These are phyloP conservation scores for Aspergillus cavernicola DNA, from an alignment of 495 filamentous ascomycete genomes.

Conservation along the genomic window DNA sequence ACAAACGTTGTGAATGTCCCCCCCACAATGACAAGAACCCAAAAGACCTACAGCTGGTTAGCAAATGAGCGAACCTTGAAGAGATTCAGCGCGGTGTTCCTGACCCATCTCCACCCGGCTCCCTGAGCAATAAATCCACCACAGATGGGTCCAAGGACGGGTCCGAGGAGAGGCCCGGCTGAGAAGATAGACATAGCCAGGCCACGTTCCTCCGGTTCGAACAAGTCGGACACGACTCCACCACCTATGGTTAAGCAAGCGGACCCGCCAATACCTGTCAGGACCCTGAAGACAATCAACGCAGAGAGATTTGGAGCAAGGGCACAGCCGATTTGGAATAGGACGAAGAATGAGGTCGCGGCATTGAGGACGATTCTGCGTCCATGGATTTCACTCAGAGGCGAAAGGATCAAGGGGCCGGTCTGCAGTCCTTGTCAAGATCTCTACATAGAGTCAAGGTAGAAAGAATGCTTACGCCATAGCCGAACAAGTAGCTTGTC, in stretches of 20 bases:
- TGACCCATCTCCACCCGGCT: slow-evolving; percentile 54
- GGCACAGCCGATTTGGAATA: slow-evolving; percentile 50
- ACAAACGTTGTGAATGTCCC: slow-evolving; percentile 36
- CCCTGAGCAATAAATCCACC: slow-evolving; percentile 48
- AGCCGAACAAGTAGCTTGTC: slow-evolving; percentile 12
- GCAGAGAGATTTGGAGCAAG: slow-evolving; percentile 41
- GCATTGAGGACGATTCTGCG: slow-evolving; percentile 46
- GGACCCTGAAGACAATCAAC: slow-evolving; percentile 50
- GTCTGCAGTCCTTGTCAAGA: not conserved
- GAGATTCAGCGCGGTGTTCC: not conserved
- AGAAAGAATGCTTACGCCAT: not conserved
- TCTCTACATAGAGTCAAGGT: not conserved
- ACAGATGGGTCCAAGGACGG: slow-evolving; percentile 46
- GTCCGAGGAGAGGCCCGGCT: slow-evolving; percentile 40
- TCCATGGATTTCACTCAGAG: slow-evolving; percentile 53
- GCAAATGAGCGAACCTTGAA: not conserved
- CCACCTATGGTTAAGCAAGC: slow-evolving; percentile 50
- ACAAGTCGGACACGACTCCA: slow-evolving; percentile 53
- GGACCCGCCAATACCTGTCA: slow-evolving; percentile 48
- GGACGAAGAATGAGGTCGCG: slow-evolving; percentile 49
- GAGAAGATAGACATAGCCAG: slow-evolving; percentile 29
- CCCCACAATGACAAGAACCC: slow-evolving; percentile 51
- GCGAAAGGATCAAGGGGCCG: slow-evolving; percentile 7
- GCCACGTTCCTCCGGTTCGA: slow-evolving; percentile 46
- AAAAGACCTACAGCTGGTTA: slow-evolving; percentile 24